Conservation (phyloP, 805 yeast genomes). For the Osmozyma mogii region DNA sequence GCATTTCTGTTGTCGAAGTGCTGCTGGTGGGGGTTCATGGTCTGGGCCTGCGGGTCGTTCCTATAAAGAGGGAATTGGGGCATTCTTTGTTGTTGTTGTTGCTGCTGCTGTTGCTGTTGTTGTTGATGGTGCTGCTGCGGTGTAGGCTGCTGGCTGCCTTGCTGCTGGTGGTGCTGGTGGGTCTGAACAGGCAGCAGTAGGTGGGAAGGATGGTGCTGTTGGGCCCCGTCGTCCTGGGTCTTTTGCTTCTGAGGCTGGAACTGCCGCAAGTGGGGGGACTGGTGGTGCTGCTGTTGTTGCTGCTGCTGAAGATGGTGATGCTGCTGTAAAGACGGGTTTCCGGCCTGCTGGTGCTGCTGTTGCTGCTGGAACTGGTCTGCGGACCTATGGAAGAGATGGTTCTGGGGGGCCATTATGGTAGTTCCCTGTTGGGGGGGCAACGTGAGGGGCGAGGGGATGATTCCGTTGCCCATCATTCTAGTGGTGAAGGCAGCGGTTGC, state of each 20-base stretch:
- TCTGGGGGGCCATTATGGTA: background rate
- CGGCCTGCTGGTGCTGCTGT: conserved; percentile 1
- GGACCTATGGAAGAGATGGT: background rate
- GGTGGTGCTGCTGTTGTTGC: conserved; percentile 4
- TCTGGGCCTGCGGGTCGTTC: conserved; percentile 7
- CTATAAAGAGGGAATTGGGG: no score
- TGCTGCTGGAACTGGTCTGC: conserved; percentile 3
- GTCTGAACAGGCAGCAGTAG: conserved; percentile 1
- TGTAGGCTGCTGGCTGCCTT: conserved; percentile 2
- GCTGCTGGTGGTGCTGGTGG: conserved; percentile 1
- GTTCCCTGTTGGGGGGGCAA: conserved; percentile 3
- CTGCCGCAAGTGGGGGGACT: no score
- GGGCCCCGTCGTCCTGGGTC: conserved; percentile 4
- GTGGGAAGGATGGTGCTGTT: conserved; percentile 1
- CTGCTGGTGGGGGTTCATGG: conserved; percentile 8
- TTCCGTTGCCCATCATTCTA: conserved; percentile 5
- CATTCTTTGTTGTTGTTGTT: conserved; percentile 6
- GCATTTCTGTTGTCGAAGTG: no score
- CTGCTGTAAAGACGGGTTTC: conserved; percentile 2
- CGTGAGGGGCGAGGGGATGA: conserved; percentile 6
- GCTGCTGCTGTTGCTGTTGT: conserved; percentile 5
- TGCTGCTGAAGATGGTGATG: conserved; percentile 3
- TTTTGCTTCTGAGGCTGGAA: conserved; percentile 8
- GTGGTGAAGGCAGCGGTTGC: conserved; percentile 5
- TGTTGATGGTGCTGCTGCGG: conserved; percentile 3